Conservation (phyloP, 257 asterid genomes). For the Verbascum thapsus region DNA sequence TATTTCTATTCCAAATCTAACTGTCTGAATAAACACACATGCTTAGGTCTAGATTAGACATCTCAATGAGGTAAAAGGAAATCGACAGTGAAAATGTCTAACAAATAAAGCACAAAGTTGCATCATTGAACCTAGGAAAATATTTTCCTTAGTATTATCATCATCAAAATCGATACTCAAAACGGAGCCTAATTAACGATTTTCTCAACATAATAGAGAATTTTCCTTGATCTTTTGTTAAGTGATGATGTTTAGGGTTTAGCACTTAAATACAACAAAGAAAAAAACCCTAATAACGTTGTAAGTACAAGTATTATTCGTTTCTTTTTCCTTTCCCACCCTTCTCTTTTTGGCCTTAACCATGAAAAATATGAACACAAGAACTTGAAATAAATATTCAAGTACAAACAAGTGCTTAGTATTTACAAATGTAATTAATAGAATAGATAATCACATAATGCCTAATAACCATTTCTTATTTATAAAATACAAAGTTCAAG, state of each 20-base stretch:
- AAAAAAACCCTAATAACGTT: conserved; percentile 11
- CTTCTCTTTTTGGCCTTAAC: no score
- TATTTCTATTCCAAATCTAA: not conserved
- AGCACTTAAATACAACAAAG: not conserved
- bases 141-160: no score
- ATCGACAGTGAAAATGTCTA: no score
- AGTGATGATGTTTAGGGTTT: not conserved
- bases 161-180: no score
- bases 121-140: no score
- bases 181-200: no score
- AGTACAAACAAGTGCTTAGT: not conserved
- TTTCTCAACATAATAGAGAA: not conserved
- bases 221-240: conserved; percentile 2
- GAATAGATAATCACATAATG: not conserved
- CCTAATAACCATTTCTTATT: not conserved
- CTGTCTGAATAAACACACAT: not conserved
- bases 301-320: not conserved
- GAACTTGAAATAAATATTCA: not conserved
- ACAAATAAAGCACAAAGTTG: no score
- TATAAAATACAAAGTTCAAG: conserved; percentile 3
- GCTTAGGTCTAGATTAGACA: no score
- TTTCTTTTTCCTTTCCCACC: conserved; percentile 1
- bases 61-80: no score
- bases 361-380: no score
- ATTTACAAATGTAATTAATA: conserved; percentile 2